Base-by-base conservation (phyloP, 345 rosid species). In the Isatis tinctoria region DNA sequence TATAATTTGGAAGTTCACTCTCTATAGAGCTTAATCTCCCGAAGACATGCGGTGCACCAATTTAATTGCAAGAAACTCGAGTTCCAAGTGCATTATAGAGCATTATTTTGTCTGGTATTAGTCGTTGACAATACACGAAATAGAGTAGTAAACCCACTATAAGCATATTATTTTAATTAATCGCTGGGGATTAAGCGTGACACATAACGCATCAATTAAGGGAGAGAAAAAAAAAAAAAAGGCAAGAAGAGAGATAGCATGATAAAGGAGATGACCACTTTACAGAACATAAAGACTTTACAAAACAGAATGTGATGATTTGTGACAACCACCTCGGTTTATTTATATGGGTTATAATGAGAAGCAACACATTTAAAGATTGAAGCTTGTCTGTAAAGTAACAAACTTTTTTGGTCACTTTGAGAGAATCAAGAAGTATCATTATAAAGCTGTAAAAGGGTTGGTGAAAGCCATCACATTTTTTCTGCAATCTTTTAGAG, bases 341-440 rank as follows among this genome's bases (percentile, higher is more conserved):
- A 14, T 22, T 5, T 48, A 24, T 51, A 41, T 69, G 40, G 41
- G 51, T 62, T 49, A 77, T 77, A 51, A 67, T 72, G 73, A 65
- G 69, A 72, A 77, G 59, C 69, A 72, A 65, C 57, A 48, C 71
- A 71, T 57, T 77, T 65, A 58, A 77, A 77, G 58, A 66, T 66
- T 60, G 65, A 72, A 72, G 45, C 77, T 59, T 77, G 73, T 60
- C 73, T 77, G 81, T 77, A 77, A 77, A 77, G 77, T 66, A 51
- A 71, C 64, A 20, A 69, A 43, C 59, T 62, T 61, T 67, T 68
- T 60, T 22, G 37, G 49, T 41, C 69, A 65, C 68, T 71, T 77
- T 72, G 64, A 22, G 73, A 66, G 51, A 71, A 66, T 51, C 28
- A 72, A 40, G 2, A 43, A 26, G 77, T 72, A 72, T 77, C 69